A percentile compares a stretch with the other conserved stretches of the same genome.
phyloP scores from a whole-genome alignment of 495 filamentous ascomycete genomes.

The Annulohypoxylon bovei region DNA sequence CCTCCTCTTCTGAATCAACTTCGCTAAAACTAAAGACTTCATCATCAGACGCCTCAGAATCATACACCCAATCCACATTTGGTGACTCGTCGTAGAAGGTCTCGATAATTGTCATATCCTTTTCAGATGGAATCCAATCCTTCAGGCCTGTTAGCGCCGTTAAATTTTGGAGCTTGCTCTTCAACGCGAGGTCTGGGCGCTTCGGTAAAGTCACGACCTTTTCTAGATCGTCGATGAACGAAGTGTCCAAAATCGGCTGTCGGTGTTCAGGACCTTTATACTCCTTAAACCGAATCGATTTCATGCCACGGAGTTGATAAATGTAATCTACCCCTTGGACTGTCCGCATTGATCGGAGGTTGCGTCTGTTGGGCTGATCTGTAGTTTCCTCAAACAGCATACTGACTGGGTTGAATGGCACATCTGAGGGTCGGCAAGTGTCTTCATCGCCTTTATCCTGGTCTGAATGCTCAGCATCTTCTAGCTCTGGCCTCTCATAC shows the following conservation, averaged over 20 bases:
- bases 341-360: constrained; percentile 43
- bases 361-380: constrained; percentile 48
- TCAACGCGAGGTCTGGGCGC: background rate
- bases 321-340: constrained; percentile 55
- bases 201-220: constrained; percentile 35
- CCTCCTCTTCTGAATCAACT: background rate
- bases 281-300: constrained; percentile 50
- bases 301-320: constrained; percentile 51
- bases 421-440: background rate
- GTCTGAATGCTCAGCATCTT: too few relatives aligned
- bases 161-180: constrained; percentile 44
- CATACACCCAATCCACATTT: background rate
- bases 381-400: constrained; percentile 42
- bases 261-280: constrained; percentile 2
- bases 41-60: constrained; percentile 14
- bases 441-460: background rate
- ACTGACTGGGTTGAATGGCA: constrained; percentile 1
- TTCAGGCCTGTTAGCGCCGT: constrained; percentile 17
- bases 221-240: constrained; percentile 49
- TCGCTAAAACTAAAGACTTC: background rate
- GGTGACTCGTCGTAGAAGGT: constrained; percentile 37
- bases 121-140: constrained; percentile 34
- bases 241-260: constrained; percentile 43
- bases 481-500: constrained; percentile 40
- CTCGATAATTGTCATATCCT: constrained; percentile 38